Evolutionary conservation across 2,329 filamentous ascomycete species (phyloP).

Genomic region (Hirsutella minnesotensis): DNA sequence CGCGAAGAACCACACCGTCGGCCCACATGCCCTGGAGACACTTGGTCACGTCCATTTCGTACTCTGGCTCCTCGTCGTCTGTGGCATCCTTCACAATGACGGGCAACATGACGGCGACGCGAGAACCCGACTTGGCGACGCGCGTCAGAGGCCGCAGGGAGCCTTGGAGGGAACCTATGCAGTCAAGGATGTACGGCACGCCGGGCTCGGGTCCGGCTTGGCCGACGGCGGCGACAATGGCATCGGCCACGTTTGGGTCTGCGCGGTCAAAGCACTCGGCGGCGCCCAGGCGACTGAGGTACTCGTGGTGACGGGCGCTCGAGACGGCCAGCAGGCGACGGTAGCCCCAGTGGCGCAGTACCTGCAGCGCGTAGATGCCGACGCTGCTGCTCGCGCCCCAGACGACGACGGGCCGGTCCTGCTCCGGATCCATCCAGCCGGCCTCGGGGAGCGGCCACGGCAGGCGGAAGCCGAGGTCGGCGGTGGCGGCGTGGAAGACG

Average conservation of each 20-base stretch:
- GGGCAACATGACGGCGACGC: conserved; percentile 47
- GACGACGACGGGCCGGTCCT: conserved; percentile 29
- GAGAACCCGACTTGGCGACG: conserved; percentile 35
- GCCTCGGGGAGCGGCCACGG: conserved; percentile 42
- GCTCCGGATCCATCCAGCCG: conserved; percentile 20
- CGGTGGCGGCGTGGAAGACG: conserved; percentile 39
- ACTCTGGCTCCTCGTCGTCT: conserved; percentile 34
- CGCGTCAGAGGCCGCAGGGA: conserved; percentile 35
- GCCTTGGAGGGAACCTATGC: conserved; percentile 37
- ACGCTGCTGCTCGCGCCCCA: conserved; percentile 43
- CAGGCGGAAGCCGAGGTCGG: conserved; percentile 38
- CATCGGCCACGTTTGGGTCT: conserved; percentile 20
- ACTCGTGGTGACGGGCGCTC: conserved; percentile 31
- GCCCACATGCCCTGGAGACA: conserved; percentile 31
- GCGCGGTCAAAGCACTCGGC: conserved; percentile 35
- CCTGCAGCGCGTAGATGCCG: conserved; percentile 36
- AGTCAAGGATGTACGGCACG: conserved; percentile 40
- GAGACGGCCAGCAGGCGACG: conserved; percentile 35
- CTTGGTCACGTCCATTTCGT: conserved; percentile 38
- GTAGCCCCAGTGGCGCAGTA: conserved; percentile 41
- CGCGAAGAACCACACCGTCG: conserved; percentile 36
- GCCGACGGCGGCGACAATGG: conserved; percentile 16
- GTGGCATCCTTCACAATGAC: conserved; percentile 43
- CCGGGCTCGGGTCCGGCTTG: conserved; percentile 9
- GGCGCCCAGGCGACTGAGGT: conserved; percentile 31